Evolutionary conservation across 78 protist species (phyloP).

Genomic region (Dictyostelium capitatum): DNA sequence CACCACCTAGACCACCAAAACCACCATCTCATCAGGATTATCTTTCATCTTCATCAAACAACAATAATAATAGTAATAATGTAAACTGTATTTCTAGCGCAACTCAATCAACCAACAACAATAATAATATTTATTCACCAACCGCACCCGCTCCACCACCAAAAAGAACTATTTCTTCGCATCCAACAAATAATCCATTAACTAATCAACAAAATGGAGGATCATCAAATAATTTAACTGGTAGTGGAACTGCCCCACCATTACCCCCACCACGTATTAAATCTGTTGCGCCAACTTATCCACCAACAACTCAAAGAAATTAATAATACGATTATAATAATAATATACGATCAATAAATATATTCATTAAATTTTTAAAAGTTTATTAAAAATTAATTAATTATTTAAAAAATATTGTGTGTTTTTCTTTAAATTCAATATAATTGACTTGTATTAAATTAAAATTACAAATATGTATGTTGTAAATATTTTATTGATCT

Average conservation of each 20-base stretch:
- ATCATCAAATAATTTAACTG: neutral
- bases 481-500: too few relatives aligned
- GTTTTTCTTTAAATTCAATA: too few relatives aligned
- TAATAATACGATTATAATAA: neutral
- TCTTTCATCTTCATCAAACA: slow-evolving; percentile 15
- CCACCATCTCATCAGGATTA: neutral
- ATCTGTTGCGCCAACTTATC: neutral
- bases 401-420: too few relatives aligned
- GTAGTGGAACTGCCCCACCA: neutral
- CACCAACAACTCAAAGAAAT: slow-evolving; percentile 2
- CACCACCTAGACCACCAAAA: slow-evolving; percentile 3
- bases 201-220: neutral
- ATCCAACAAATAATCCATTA: neutral
- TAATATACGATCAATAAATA: neutral
- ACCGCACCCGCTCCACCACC: slow-evolving; percentile 16
- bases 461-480: too few relatives aligned
- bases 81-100: neutral
- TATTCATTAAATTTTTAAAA: too few relatives aligned
- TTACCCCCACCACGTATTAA: neutral
- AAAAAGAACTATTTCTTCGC: neutral
- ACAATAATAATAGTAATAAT: neutral
- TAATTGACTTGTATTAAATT: too few relatives aligned
- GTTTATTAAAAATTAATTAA: too few relatives aligned
- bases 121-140: too few relatives aligned
- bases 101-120: neutral